Base-by-base conservation (phyloP, 768 basidiomycete genomes). In the Mycena vulgaris region DNA sequence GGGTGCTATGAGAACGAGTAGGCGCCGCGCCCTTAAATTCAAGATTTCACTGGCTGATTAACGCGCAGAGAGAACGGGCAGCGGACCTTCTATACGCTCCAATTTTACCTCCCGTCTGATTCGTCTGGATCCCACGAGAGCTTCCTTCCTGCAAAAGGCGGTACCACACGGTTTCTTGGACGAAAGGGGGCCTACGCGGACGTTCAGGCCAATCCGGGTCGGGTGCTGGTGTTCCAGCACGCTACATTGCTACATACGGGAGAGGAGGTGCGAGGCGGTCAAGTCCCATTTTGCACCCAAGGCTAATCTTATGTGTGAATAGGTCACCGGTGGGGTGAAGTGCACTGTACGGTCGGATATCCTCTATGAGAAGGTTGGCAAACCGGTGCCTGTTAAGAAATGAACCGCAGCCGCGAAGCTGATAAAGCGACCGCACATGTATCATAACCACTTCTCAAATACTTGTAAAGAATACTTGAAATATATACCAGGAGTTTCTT, bases 71-170 rank as follows among this genome's bases (percentile, higher is more conserved):
- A 35, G 23, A 63, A 16, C 8, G 55, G 56, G 16, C 61, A 70
- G n/a, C 53, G 68, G 9, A 63, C 68, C 28, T 70, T 70, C 56
- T 70, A 70, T 28, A 70, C 68, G 2, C 53, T 70, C 4, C 68
- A 70, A 21, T 49, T 70, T 9, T 70, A 70, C 47, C 68, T 70
- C 39, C 66, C 66, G 25, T 67, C 66, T 10, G 57, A 67, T 45
- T 19, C 66, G 2, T 45, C 51, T 28, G 68, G 62, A 7, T 64
- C 68, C 13, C n/a, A 39, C 21, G 61, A 70, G n/a, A 70, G 48
- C 27, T 63, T 62, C n/a, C 21, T 27, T 19, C 31, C 53, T 8
- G 68, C 56, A 3, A 40, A 58, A 19, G 68, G 68, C 6, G 68
- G 68, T 2, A 40, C 68, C n/a, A 70, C 68, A n/a, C 60, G 60